These are phyloP conservation scores for Hypoxylon sp. DNA, from an alignment of 2,329 filamentous ascomycete species.

Conservation along the genomic window DNA sequence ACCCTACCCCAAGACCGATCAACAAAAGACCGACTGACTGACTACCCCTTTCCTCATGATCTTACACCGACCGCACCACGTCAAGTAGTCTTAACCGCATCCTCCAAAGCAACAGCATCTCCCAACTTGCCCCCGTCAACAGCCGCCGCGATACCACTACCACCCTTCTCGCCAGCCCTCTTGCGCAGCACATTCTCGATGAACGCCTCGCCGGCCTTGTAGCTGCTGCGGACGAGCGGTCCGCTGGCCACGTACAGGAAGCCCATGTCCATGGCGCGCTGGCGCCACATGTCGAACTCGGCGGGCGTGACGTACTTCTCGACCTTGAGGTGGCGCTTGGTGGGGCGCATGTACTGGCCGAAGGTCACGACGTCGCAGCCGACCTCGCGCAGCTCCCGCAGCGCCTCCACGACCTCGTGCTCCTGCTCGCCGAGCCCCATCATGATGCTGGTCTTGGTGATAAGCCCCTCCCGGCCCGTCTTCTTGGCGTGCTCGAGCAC, in stretches of 20 bases:
- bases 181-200: conserved; percentile 98
- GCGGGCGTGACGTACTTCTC: conserved; percentile 93
- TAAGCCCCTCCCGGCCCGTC: conserved; percentile 72
- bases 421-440: conserved; percentile 93
- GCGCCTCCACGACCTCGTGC: conserved; percentile 79
- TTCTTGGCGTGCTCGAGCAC: conserved; percentile 86
- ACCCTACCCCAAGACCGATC: neutral
- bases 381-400: conserved; percentile 80
- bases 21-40: too few relatives aligned
- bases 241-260: conserved; percentile 97
- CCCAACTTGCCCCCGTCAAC: conserved; percentile 36
- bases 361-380: conserved; percentile 96
- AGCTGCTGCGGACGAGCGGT: conserved; percentile 90
- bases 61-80: too few relatives aligned
- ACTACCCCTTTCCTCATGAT: too few relatives aligned
- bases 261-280: conserved; percentile 90
- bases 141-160: conserved; percentile 7
- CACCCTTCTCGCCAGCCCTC: conserved; percentile 64
- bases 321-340: conserved; percentile 96
- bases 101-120: conserved; percentile 37
- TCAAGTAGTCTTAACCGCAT: conserved; percentile 37
- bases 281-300: conserved; percentile 89
- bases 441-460: conserved; percentile 99
- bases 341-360: conserved; percentile 99
- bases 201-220: conserved; percentile 98